A percentile compares a stretch with the other conserved stretches of the same genome.
phyloP scores from a whole-genome alignment of 2,329 filamentous ascomycete species.

The Paecilomyces sp. region DNA sequence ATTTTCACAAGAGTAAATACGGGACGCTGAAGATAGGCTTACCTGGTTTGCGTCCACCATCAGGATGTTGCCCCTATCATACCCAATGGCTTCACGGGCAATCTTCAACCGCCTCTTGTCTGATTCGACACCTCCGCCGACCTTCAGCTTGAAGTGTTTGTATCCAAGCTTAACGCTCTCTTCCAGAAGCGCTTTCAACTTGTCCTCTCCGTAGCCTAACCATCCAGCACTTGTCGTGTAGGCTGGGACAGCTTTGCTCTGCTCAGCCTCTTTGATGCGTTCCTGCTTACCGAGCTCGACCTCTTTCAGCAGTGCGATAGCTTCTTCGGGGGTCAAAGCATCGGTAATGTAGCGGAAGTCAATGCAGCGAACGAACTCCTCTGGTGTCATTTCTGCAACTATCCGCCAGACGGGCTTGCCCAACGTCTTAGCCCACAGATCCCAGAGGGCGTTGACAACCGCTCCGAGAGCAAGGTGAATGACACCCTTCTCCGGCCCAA shows the following conservation, averaged over 20 bases:
- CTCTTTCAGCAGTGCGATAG: constrained; percentile 61
- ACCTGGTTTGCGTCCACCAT: constrained; percentile 93
- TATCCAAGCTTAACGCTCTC: constrained; percentile 74
- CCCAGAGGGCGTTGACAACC: constrained; percentile 87
- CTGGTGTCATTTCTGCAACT: constrained; percentile 80
- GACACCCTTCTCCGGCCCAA: constrained; percentile 88
- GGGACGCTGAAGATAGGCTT: constrained; percentile 9
- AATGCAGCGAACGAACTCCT: constrained; percentile 80
- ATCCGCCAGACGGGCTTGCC: constrained; percentile 86
- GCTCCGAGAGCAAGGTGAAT: constrained; percentile 86
- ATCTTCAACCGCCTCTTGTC: constrained; percentile 66
- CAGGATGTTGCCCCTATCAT: constrained; percentile 72
- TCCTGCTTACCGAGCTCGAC: constrained; percentile 61
- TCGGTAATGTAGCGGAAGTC: constrained; percentile 95
- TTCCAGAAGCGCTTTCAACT: constrained; percentile 67
- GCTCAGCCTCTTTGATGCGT: constrained; percentile 66
- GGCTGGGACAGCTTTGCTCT: constrained; percentile 70
- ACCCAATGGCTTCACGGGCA: constrained; percentile 72
- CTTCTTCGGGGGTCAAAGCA: constrained; percentile 81
- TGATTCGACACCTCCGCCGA: constrained; percentile 64
- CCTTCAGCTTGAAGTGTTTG: constrained; percentile 85
- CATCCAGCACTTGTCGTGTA: constrained; percentile 89
- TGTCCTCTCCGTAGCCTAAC: constrained; percentile 84
- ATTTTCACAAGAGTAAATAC: not conserved
- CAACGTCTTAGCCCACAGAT: constrained; percentile 85